Conservation (phyloP, 768 basidiomycete genomes). For the Pleurotus sapidus region DNA sequence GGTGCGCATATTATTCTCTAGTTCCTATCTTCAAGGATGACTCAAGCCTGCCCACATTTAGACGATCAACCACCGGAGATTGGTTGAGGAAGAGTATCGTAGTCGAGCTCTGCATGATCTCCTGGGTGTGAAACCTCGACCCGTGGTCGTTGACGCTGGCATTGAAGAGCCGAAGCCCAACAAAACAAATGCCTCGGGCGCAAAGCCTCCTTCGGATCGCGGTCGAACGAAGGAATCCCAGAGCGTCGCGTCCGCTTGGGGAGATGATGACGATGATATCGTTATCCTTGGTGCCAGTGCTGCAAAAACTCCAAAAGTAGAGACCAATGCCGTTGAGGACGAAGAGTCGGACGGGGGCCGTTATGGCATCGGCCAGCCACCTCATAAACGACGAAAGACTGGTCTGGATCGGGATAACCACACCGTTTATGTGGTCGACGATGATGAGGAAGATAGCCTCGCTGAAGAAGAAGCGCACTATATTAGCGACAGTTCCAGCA, state of each 20-base stretch:
- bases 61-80: slow-evolving; percentile 72
- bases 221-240: slow-evolving; percentile 9
- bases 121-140: slow-evolving; percentile 39
- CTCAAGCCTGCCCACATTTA: slow-evolving; percentile 22
- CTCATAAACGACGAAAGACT: slow-evolving; percentile 39
- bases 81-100: slow-evolving; percentile 70
- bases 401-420: slow-evolving; percentile 36
- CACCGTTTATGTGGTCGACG: slow-evolving; percentile 51
- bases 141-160: slow-evolving; percentile 6
- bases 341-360: slow-evolving; percentile 55
- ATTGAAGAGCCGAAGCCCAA: slow-evolving; percentile 13
- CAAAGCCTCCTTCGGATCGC: slow-evolving; percentile 1
- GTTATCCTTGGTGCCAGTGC: slow-evolving; percentile 22
- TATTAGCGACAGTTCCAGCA: slow-evolving; percentile 10
- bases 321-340: slow-evolving; percentile 11
- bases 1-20: slow-evolving; percentile 35
- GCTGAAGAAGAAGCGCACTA: slow-evolving; percentile 21
- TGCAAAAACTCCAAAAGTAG: slow-evolving; percentile 6
- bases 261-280: slow-evolving; percentile 32
- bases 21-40: slow-evolving; percentile 6
- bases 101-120: slow-evolving; percentile 55
- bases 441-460: slow-evolving; percentile 35
- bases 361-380: slow-evolving; percentile 50
- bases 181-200: background rate
- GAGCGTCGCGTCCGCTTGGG: slow-evolving; percentile 35